These are phyloP conservation scores for Calocybe gambosa DNA, from an alignment of 1,284 basidiomycete genomes.

Conservation along the genomic window DNA sequence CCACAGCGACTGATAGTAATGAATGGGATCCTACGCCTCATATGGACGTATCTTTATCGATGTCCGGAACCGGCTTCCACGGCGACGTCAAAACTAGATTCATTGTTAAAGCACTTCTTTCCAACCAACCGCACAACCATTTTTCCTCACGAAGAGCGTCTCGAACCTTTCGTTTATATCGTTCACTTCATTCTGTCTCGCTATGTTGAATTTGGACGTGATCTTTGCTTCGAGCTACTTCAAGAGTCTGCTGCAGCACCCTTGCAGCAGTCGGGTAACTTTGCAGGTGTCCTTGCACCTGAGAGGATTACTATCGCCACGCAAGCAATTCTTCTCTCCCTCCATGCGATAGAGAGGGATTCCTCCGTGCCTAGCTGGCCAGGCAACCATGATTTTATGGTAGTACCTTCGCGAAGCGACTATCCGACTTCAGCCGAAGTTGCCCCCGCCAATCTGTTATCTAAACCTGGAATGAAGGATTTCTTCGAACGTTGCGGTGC, in stretches of 20 bases:
- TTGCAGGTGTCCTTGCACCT: constrained; percentile 47
- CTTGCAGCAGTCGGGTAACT: constrained; percentile 35
- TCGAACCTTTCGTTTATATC: constrained; percentile 76
- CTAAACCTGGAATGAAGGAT: constrained; percentile 70
- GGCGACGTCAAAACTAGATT: constrained; percentile 74
- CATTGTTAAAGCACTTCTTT: constrained; percentile 75
- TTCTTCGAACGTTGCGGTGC: constrained; percentile 67
- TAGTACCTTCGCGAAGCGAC: constrained; percentile 54
- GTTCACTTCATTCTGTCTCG: constrained; percentile 81
- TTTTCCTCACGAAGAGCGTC: constrained; percentile 68
- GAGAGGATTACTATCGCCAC: constrained; percentile 75
- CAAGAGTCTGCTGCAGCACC: constrained; percentile 54
- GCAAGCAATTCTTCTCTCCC: constrained; percentile 72
- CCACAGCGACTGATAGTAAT: constrained; percentile 67
- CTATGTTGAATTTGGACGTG: constrained; percentile 83
- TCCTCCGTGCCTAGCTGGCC: constrained; percentile 72
- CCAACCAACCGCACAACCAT: constrained; percentile 62
- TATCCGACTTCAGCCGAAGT: constrained; percentile 67
- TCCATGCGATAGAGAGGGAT: constrained; percentile 71
- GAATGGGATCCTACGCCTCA: constrained; percentile 77
- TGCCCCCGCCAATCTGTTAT: constrained; percentile 44
- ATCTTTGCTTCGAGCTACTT: constrained; percentile 75
- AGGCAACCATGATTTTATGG: constrained; percentile 62
- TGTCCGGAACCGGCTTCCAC: constrained; percentile 83
- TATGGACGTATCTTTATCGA: constrained; percentile 94